phyloP scores from a whole-genome alignment of 176 grass and related monocot species.

The Ananas comosus region DNA sequence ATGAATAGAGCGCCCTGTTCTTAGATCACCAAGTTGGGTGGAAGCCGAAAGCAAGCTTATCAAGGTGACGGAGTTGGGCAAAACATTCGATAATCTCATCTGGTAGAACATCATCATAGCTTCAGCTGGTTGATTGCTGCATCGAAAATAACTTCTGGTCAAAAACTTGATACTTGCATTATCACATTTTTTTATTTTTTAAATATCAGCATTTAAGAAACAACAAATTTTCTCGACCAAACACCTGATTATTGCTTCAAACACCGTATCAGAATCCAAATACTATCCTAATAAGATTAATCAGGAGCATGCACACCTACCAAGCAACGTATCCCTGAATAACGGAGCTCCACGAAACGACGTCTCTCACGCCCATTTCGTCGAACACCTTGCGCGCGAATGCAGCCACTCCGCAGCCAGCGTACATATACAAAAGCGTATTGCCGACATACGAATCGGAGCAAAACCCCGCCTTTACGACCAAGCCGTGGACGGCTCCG shows the following conservation, averaged over 20 bases:
- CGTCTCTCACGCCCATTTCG: slow-evolving; percentile 16
- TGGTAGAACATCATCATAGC: slow-evolving; percentile 13
- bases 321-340: slow-evolving; percentile 23
- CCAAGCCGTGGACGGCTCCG: slow-evolving; percentile 9
- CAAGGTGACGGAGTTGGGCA: slow-evolving; percentile 23
- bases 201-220: too few relatives aligned
- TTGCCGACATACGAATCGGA: slow-evolving; percentile 19
- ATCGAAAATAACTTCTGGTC: not conserved
- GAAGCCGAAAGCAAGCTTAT: slow-evolving; percentile 24
- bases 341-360: slow-evolving; percentile 14
- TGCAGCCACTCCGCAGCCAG: not conserved
- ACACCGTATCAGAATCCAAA: not conserved
- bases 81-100: slow-evolving; percentile 7
- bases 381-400: slow-evolving; percentile 16
- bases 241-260: not conserved
- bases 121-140: slow-evolving; percentile 14
- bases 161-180: not conserved
- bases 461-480: slow-evolving; percentile 10
- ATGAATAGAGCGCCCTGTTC: slow-evolving; percentile 17
- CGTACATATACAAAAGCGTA: slow-evolving; percentile 11
- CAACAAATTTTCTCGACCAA: too few relatives aligned
- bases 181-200: too few relatives aligned
- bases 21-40: slow-evolving; percentile 2
- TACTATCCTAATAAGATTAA: not conserved
- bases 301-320: slow-evolving; percentile 11